Base-by-base conservation (phyloP, 495 filamentous ascomycete genomes). In the Penicillium coprophilum region DNA sequence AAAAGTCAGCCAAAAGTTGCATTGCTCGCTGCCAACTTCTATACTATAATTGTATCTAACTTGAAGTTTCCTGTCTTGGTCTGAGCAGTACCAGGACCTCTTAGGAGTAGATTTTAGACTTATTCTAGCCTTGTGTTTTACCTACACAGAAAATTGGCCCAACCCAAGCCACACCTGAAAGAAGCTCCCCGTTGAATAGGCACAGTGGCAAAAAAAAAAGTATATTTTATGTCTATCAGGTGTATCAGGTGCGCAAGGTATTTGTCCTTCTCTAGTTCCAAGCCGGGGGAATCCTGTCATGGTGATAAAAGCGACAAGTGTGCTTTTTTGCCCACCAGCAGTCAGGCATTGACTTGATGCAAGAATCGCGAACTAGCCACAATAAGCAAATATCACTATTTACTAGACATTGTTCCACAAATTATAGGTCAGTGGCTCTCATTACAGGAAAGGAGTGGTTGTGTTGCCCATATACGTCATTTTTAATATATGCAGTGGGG, bases 401-500 rank as follows among this genome's bases (percentile, higher is more conserved):
- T 17, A 24, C n/a, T n/a, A n/a, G n/a, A n/a, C n/a, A n/a, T n/a
- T 31, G 24, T 31, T 21, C 17, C 46, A 32, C 28, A n/a, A 32
- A 32, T 32, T 30, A 48, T 48, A 17, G 6, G 28, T 28, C 24
- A 4, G 32, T 19, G 21, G 19, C 34, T 7, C 17, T n/a, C 1
- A 20, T 34, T 32, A 17, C 46, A 48, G 28, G 45, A 11, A 34
- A 48, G 20, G 3, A 5, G 13, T 20, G 10, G 15, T 28, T 9
- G n/a, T 21, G 28, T 20, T 32, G 17, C 24, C 28, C 46, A 32
- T 32, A 32, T 34, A 48, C 46, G 46, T 48, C 46, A 48, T 48
- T 21, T 17, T 32, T 48, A 32, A 48, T 48, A 48, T 48, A 32
- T 11, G 6, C 28, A 34, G 28, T 48, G 56, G 21, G 30, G 58